Conservation (phyloP, 768 basidiomycete genomes). For the Pisolithus tinctorius region DNA sequence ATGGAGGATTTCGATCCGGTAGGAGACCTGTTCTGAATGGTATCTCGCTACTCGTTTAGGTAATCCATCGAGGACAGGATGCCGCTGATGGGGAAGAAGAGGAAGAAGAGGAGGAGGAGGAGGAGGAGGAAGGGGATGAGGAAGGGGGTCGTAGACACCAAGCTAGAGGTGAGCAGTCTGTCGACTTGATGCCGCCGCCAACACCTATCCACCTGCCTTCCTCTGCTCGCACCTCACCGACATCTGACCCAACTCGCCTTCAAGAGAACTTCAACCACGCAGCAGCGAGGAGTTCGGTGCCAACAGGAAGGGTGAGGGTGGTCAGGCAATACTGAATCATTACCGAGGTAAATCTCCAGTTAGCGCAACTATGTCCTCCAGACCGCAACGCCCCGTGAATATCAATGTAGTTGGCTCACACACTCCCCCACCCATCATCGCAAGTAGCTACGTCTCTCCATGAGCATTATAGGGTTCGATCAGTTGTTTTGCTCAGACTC, state of each 20-base stretch:
- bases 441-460: not conserved
- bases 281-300: slow-evolving; percentile 12
- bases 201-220: slow-evolving; percentile 37
- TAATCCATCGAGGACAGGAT: slow-evolving; percentile 33
- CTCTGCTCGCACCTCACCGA: slow-evolving; percentile 47
- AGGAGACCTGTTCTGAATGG: slow-evolving; percentile 15
- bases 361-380: not conserved
- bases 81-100: slow-evolving; percentile 44
- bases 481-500: no score
- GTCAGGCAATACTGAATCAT: slow-evolving; percentile 37
- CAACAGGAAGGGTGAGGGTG: slow-evolving; percentile 42
- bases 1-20: slow-evolving; percentile 89
- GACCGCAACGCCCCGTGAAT: no score
- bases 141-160: slow-evolving; percentile 21
- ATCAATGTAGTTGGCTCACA: not conserved
- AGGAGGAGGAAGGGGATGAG: slow-evolving; percentile 32
- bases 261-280: slow-evolving; percentile 30
- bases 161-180: slow-evolving; percentile 31
- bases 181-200: slow-evolving; percentile 30
- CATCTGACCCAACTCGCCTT: slow-evolving; percentile 41
- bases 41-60: not conserved
- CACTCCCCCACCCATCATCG: not conserved
- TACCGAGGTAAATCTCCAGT: not conserved
- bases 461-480: no score
- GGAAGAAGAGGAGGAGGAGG: slow-evolving; percentile 56